A percentile compares a stretch with the other conserved stretches of the same genome.
phyloP scores from a whole-genome alignment of 2,329 filamentous ascomycete species.

The Emydomyces testavorans region DNA sequence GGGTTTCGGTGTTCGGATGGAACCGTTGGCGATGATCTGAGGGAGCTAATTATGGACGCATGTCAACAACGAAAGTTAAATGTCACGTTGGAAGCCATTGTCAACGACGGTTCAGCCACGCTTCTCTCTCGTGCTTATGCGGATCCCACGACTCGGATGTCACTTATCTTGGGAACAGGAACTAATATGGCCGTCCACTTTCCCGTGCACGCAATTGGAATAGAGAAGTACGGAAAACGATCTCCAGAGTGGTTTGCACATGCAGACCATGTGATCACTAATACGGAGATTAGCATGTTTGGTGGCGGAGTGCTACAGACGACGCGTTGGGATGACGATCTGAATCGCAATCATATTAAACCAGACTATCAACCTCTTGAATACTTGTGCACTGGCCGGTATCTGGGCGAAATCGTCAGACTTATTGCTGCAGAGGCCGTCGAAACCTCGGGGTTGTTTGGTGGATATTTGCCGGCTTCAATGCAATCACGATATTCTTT shows the following conservation, averaged over 20 bases:
- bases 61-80: slow-evolving; percentile 45
- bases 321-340: slow-evolving; percentile 50
- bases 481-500: slow-evolving; percentile 48
- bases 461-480: slow-evolving; percentile 45
- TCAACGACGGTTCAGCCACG: slow-evolving; percentile 53
- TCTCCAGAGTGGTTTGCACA: slow-evolving; percentile 45
- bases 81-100: slow-evolving; percentile 49
- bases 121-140: slow-evolving; percentile 52
- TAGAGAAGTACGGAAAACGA: slow-evolving; percentile 45
- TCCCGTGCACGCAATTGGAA: slow-evolving; percentile 43
- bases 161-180: slow-evolving; percentile 53
- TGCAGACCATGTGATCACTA: slow-evolving; percentile 52
- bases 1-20: slow-evolving; percentile 51
- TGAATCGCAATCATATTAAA: slow-evolving; percentile 46
- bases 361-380: slow-evolving; percentile 56
- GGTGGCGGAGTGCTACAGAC: slow-evolving; percentile 47
- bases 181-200: slow-evolving; percentile 54
- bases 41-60: slow-evolving; percentile 47
- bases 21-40: slow-evolving; percentile 48
- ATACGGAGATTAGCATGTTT: slow-evolving; percentile 57
- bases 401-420: slow-evolving; percentile 52
- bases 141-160: slow-evolving; percentile 50
- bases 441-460: slow-evolving; percentile 44
- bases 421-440: slow-evolving; percentile 51
- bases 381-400: slow-evolving; percentile 52